A percentile compares a stretch with the other conserved stretches of the same genome.
Evolutionary conservation across 2,329 filamentous ascomycete species (phyloP).

Genomic region (Colletotrichum endophyticum): DNA sequence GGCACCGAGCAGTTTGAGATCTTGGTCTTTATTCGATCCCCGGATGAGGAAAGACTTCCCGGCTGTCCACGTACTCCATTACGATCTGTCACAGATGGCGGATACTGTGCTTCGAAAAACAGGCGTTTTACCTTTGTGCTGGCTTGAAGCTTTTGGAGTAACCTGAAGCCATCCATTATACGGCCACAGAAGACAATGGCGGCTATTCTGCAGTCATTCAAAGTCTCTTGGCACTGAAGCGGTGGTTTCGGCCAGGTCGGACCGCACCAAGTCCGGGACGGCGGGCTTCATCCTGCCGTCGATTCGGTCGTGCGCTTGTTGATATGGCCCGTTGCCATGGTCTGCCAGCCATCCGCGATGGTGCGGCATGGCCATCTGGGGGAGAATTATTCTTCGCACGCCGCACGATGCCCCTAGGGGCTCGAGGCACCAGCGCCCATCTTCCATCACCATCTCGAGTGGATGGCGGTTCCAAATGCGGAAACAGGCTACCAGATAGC

Average conservation of each 20-base stretch:
- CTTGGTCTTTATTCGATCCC: background rate
- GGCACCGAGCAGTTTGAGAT: background rate
- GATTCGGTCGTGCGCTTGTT: background rate
- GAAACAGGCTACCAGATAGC: background rate
- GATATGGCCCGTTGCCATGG: background rate
- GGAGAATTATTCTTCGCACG: background rate
- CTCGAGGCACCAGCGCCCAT: background rate
- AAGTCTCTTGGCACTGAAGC: background rate
- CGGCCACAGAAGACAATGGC: background rate
- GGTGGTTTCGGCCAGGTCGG: background rate
- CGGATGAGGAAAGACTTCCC: background rate
- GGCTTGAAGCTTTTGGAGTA: background rate
- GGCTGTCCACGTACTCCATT: background rate
- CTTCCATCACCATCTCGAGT: background rate
- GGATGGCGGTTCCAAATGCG: background rate
- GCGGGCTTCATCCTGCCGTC: background rate
- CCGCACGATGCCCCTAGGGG: conserved; percentile 1
- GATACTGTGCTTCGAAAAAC: background rate
- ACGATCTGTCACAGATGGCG: background rate
- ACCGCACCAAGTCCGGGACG: background rate
- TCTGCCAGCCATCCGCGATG: background rate
- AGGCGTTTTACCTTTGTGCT: background rate
- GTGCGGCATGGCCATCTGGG: conserved; percentile 7
- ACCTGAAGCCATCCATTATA: background rate
- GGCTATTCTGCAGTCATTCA: background rate